phyloP scores from a whole-genome alignment of 2,329 filamentous ascomycete species.

The Fusarium subtropicale region DNA sequence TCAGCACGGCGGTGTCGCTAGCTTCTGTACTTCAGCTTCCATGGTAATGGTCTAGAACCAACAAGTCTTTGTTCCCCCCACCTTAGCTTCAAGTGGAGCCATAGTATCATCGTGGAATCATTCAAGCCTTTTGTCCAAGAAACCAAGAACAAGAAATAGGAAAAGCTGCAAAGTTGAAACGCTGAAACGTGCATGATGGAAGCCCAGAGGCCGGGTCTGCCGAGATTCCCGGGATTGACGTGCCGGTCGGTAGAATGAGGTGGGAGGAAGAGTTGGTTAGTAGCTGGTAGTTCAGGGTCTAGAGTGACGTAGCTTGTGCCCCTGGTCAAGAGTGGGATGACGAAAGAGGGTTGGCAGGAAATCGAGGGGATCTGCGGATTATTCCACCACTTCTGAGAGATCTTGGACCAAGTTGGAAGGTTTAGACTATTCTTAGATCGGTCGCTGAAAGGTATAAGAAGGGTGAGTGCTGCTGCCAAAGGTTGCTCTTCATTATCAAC shows the following conservation, averaged over 20 bases:
- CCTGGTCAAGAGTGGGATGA: constrained; percentile 28
- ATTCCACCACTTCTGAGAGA: constrained; percentile 21
- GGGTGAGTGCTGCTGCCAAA: constrained; percentile 1
- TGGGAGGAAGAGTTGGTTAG: constrained; percentile 4
- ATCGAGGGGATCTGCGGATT: constrained; percentile 32
- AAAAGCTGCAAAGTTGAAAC: background rate
- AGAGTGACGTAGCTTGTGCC: constrained; percentile 42
- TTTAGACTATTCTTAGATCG: constrained; percentile 16
- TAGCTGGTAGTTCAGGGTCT: constrained; percentile 34
- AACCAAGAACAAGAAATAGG: background rate
- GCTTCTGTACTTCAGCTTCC: constrained; percentile 17
- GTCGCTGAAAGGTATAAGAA: constrained; percentile 32
- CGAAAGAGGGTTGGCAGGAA: constrained; percentile 30
- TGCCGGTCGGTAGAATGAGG: background rate
- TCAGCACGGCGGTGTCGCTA: constrained; percentile 27
- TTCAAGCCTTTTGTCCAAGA: background rate
- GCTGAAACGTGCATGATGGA: constrained; percentile 24
- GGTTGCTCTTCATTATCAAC: background rate
- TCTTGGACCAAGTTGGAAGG: constrained; percentile 11
- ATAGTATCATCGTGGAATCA: constrained; percentile 6
- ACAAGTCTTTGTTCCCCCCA: constrained; percentile 5
- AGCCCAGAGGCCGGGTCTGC: background rate
- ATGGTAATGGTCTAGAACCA: background rate
- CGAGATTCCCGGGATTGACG: constrained; percentile 11
- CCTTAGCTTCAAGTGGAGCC: constrained; percentile 16